Percentiles rank a stretch among this genome's conserved stretches.
phyloP scores from a whole-genome alignment of 2,329 filamentous ascomycete species.

The Plectosphaerella sp. region DNA sequence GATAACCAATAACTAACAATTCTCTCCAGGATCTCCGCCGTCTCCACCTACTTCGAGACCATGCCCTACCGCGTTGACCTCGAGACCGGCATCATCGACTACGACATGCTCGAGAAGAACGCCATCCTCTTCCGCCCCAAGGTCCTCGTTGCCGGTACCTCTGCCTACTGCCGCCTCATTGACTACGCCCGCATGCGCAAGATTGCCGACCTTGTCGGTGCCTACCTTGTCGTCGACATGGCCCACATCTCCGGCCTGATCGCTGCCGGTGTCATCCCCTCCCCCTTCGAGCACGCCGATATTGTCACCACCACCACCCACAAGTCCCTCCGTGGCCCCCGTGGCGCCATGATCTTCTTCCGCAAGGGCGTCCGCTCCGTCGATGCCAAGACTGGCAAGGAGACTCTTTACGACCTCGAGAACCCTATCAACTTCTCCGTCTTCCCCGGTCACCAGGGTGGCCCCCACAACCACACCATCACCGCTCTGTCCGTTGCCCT shows the following conservation, averaged over 20 bases:
- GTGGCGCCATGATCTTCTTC: conserved; percentile 99
- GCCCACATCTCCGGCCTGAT: conserved; percentile 97
- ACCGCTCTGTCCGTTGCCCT: conserved; percentile 92
- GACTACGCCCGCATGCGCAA: conserved; percentile 95
- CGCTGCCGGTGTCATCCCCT: conserved; percentile 87
- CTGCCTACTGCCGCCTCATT: conserved; percentile 95
- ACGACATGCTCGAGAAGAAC: conserved; percentile 86
- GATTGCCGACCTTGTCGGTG: conserved; percentile 89
- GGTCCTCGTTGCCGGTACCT: conserved; percentile 92
- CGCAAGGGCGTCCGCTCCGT: conserved; percentile 90
- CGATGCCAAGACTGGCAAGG: conserved; percentile 86
- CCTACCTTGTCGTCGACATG: conserved; percentile 97
- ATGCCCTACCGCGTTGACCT: conserved; percentile 91
- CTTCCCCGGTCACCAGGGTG: conserved; percentile 98
- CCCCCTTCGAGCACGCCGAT: conserved; percentile 88
- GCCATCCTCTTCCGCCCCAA: conserved; percentile 92
- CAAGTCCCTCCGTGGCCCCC: conserved; percentile 96
- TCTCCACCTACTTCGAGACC: conserved; percentile 99
- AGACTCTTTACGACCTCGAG: conserved; percentile 89
- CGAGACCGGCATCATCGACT: conserved; percentile 94
- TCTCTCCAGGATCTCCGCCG: conserved; percentile 71
- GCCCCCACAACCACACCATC: conserved; percentile 99
- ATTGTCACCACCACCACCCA: conserved; percentile 98
- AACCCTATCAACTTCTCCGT: conserved; percentile 97
- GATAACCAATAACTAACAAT: not conserved